These are phyloP conservation scores for Nannizziopsis barbatae DNA, from an alignment of 2,329 filamentous ascomycete genomes.

Conservation along the genomic window DNA sequence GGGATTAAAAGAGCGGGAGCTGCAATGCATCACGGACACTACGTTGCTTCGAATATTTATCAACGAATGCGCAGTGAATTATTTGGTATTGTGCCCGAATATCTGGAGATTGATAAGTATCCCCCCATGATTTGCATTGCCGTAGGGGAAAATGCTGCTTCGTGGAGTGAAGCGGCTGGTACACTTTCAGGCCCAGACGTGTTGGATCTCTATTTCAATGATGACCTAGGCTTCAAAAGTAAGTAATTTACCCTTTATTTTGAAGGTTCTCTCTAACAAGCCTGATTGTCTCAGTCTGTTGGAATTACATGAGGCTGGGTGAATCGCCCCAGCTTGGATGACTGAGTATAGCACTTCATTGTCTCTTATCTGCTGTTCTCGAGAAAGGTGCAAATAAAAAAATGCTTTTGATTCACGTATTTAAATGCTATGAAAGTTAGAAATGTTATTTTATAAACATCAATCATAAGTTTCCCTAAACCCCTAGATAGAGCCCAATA, in stretches of 20 bases:
- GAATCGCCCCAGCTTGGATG: neutral
- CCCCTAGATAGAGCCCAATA: too few species aligned
- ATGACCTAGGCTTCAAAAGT: conserved; percentile 51
- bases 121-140: conserved; percentile 57
- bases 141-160: conserved; percentile 55
- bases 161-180: conserved; percentile 46
- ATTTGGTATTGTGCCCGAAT: conserved; percentile 33
- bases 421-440: too few species aligned
- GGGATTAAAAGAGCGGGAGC: conserved; percentile 65
- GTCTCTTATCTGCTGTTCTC: too few species aligned
- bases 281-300: conserved; percentile 25
- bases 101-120: conserved; percentile 41
- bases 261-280: neutral
- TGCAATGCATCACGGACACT: conserved; percentile 59
- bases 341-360: neutral
- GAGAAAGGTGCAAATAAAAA: too few species aligned
- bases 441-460: too few species aligned
- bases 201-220: conserved; percentile 51
- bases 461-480: too few species aligned
- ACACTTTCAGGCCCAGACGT: conserved; percentile 51
- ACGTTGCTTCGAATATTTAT: conserved; percentile 54
- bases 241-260: neutral
- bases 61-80: conserved; percentile 38
- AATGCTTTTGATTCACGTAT: too few species aligned
- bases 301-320: conserved; percentile 14